Evolutionary conservation across 352 stramenopile species (phyloP).

Genomic region (Globisporangium abappressorium): DNA sequence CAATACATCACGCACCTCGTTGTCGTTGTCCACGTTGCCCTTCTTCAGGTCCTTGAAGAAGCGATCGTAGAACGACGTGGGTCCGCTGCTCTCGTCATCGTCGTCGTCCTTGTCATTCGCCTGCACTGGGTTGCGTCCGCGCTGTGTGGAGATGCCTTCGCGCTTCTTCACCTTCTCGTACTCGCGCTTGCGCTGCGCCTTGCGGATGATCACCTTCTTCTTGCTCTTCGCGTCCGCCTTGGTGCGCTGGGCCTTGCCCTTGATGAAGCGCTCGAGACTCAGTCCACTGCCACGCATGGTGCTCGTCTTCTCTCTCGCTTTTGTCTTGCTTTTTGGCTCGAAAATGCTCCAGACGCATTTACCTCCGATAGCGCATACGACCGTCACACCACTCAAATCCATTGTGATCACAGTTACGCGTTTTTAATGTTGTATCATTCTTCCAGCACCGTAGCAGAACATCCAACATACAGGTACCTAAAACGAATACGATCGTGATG

Average conservation of each 20-base stretch:
- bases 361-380: constrained; percentile 1
- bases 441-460: no score
- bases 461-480: constrained; percentile 16
- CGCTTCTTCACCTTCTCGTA: constrained; percentile 85
- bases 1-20: constrained; percentile 9
- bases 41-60: constrained; percentile 70
- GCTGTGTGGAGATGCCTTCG: constrained; percentile 24
- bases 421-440: no score
- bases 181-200: constrained; percentile 69
- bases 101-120: constrained; percentile 14
- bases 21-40: constrained; percentile 28
- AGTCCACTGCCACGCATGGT: constrained; percentile 73
- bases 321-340: not conserved
- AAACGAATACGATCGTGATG: constrained; percentile 72
- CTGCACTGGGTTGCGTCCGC: constrained; percentile 14
- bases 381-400: constrained; percentile 5
- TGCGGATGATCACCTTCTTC: constrained; percentile 79
- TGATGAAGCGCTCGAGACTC: constrained; percentile 86
- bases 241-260: constrained; percentile 76
- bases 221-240: constrained; percentile 83
- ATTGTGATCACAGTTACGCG: not conserved
- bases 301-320: not conserved
- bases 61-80: constrained; percentile 74
- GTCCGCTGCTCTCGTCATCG: constrained; percentile 10
- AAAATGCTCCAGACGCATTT: not conserved